Evolutionary conservation across 1,284 basidiomycete genomes (phyloP), one percentile per base, ranked within the genome.

Genomic region (Agroathelia rolfsii): DNA sequence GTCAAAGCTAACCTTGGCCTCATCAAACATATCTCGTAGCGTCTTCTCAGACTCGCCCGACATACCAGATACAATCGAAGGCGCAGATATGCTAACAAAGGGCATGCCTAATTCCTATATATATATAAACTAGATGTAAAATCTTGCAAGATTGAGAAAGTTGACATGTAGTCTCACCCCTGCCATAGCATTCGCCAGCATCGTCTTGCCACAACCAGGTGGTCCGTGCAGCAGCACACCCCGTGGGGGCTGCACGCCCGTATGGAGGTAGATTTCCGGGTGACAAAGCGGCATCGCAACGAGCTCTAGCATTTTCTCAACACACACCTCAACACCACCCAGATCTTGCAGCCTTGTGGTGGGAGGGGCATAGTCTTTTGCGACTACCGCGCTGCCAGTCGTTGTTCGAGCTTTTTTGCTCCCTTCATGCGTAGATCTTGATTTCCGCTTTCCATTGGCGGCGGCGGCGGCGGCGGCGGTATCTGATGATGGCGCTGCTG

Each of bases 41-140:
- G 90, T 92, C 61, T 94, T 95, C 55, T 98, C 94, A 0, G 86
- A 92, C 59, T 98, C 94, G 37, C 94, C 94, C 1, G 89, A 95
- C 82, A 97, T 96, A 1, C 94, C 94, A 1, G 86, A 92, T 1
- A 98, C 92, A 40, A 98, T 85, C 0, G 84, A 87, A 0, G 94
- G 94, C 0, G 94, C 93, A 4, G 89, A 93, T 36, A 98, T 78
- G 34, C 69, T 86, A 42, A 98, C 88, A 52, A 97, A 96, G 0
- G 93, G 94, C 3, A 96, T 70, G 2, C 77, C 83, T 1, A 95
- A 66, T 62, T 95, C 88, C 88, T 92, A n/a, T n/a, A n/a, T n/a
- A 11, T 22, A 15, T 27, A 9, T 12, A 2, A 33, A 34, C 30
- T 41, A 15, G 42, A 46, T 42, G 29, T 35, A 31, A 11, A 12